Evolutionary conservation across 768 basidiomycete genomes (phyloP).

Genomic region (Royoungia palumana): DNA sequence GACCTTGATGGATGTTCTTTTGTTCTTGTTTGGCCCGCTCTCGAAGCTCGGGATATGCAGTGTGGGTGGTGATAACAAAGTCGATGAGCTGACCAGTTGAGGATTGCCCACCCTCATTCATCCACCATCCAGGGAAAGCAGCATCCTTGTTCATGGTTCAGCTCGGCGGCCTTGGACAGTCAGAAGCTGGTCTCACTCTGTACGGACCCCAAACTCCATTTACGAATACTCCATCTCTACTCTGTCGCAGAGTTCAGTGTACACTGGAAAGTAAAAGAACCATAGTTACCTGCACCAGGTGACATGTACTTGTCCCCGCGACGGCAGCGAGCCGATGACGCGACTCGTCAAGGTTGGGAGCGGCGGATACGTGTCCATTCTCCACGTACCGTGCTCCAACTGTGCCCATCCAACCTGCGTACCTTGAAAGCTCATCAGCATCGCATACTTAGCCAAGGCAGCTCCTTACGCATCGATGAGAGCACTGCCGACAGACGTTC

Average conservation of each 20-base stretch:
- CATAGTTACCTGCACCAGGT: constrained; percentile 74
- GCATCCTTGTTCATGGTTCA: constrained; percentile 53
- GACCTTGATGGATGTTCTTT: constrained; percentile 58
- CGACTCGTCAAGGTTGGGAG: constrained; percentile 72
- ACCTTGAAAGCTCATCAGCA: constrained; percentile 38
- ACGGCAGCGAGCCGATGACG: constrained; percentile 83
- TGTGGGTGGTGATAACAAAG: constrained; percentile 90
- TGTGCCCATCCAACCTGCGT: constrained; percentile 97
- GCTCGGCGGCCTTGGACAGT: neutral
- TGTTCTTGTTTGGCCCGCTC: constrained; percentile 57
- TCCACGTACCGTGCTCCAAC: constrained; percentile 73
- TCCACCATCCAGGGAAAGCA: constrained; percentile 95
- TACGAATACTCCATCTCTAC: constrained; percentile 79
- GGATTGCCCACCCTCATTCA: constrained; percentile 99
- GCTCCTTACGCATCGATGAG: constrained; percentile 86
- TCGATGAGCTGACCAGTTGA: constrained; percentile 95
- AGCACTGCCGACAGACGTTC: constrained; percentile 90
- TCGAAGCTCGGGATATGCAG: constrained; percentile 71
- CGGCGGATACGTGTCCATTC: constrained; percentile 47
- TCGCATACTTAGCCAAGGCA: neutral
- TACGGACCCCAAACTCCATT: constrained; percentile 93
- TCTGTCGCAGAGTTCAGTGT: constrained; percentile 41
- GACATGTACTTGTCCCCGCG: constrained; percentile 96
- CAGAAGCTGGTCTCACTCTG: constrained; percentile 41
- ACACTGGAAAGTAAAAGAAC: neutral